Base-by-base conservation (phyloP, 768 basidiomycete species). In the Hygrocybe coccinea region DNA sequence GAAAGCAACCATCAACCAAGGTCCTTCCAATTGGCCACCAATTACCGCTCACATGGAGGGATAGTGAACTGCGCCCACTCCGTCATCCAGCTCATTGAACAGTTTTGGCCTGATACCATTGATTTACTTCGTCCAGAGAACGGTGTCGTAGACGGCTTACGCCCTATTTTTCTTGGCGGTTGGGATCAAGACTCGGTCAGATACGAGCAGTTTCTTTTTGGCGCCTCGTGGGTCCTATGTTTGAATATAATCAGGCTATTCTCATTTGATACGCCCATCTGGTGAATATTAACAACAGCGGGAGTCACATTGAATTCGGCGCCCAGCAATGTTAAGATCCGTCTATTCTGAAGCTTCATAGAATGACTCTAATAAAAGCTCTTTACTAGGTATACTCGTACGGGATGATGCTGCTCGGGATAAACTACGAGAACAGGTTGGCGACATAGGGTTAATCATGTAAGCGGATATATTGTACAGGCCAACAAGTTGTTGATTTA, bases 41-140 rank as follows among this genome's bases (percentile, higher is more conserved):
- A 89, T 62, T 88, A 86, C 60, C 79, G 87, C 5, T 87, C 85
- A 0, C 85, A 88, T 61, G 79, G 78, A 0, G 88, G 88, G 2
- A 89, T 89, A 41, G 82, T 89, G n/a, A 74, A 83, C 45, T 86
- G 84, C 60, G 87, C 87, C 0, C 79, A 83, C 50, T 79, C 78
- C 0, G 69, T 88, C 22, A 78, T 89, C 3, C 77, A 82, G n/a
- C 66, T 89, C 1, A 80, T 89, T 12, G 76, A 70, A 14, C 62
- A 59, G 8, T 84, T 84, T 55, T 89, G 85, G 83, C 82, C 83
- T 0, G 67, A 83, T 59, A 71, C 83, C 0, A 86, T 89, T 22
- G 87, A 89, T 62, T 60, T 59, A 2, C 75, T 89, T 14, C 71
- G 71, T 7, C 75, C 71, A 3, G 88, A 89, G 64, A 67, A 70